Percentiles rank a stretch among this genome's conserved stretches.
Conservation (phyloP, 805 yeast genomes). For the Candida sanyiensis region DNA sequence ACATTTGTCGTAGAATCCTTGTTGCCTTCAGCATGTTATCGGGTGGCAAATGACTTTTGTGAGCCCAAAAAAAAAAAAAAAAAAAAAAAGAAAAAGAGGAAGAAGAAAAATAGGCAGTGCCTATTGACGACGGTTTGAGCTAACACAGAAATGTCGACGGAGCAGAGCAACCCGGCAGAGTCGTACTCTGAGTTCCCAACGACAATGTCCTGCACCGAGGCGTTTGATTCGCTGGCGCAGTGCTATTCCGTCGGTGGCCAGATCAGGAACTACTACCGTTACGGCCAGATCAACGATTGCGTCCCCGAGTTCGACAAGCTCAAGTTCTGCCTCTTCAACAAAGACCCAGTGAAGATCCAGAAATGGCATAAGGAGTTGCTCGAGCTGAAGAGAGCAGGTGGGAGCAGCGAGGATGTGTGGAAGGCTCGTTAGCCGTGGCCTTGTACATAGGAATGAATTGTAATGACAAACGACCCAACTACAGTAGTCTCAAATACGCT, state of each 20-base stretch:
- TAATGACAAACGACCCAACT: not conserved
- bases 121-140: not conserved
- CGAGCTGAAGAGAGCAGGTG: slow-evolving; percentile 55
- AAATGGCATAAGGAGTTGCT: slow-evolving; percentile 62
- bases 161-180: not conserved
- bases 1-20: not conserved
- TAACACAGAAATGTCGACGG: too few relatives aligned
- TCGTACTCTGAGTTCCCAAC: slow-evolving; percentile 25
- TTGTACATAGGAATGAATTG: not conserved
- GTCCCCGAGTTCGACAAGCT: slow-evolving; percentile 63
- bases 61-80: slow-evolving; percentile 2
- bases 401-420: slow-evolving; percentile 88
- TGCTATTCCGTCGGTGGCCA: slow-evolving; percentile 94
- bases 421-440: slow-evolving; percentile 25
- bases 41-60: not conserved
- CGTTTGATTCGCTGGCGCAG: slow-evolving; percentile 77
- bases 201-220: slow-evolving; percentile 71
- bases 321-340: slow-evolving; percentile 70
- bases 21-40: not conserved
- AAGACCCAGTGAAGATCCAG: slow-evolving; percentile 57
- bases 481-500: too few relatives aligned
- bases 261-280: slow-evolving; percentile 73
- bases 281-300: slow-evolving; percentile 74
- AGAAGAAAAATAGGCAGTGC: not conserved
- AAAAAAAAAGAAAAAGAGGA: not conserved